Evolutionary conservation across 2,329 filamentous ascomycete species (phyloP), one percentile per base, ranked within the genome.

Genomic region (Leptographium wingfieldii): DNA sequence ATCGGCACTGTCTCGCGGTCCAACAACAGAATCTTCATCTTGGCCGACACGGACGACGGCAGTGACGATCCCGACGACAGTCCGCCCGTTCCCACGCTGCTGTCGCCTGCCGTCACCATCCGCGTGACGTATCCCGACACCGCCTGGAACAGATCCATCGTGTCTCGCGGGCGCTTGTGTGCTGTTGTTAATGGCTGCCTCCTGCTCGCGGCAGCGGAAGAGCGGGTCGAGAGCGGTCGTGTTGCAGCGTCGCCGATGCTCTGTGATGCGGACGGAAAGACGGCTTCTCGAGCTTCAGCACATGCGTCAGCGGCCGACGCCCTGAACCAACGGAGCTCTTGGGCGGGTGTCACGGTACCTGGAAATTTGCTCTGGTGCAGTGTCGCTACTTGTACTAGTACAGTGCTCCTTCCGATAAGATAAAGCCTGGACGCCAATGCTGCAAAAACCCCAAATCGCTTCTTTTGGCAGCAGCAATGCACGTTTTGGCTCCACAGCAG

Each of bases 1-100:
- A 97, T 95, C 19, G 90, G 84, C 27, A 97, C 87, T 65, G 94
- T 99, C 74, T 97, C 94, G 74, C 84, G 87, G 73, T 99, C 94
- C 67, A 99, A 79, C 64, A 99, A 78, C 60, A 99, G 77, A 63
- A 97, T 94, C 84, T 99, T 99, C 94, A 99, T 99, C 78, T 96
- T 97, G 51, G 89, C 83, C 27, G 89, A 86, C 57, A 86, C 80
- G 53, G 83, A 80, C 52, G 79, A 74, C 56, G 54, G 49, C 33
- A 43, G 25, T 29, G 61, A 56, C 38, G 62, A 53, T 5, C 88
- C 83, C n/a, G 89, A 85, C 56, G 85, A 80, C 54, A 83, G 81
- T 60, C 83, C 82, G 84, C 55, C 60, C 25, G 60, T 78, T 83
- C 51, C 56, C n/a, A 59, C 78, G 69, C 77, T 79, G 74, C 77